These are phyloP conservation scores for Ceratocystis colombiana DNA, from an alignment of 2,329 filamentous ascomycete genomes.

Conservation along the genomic window DNA sequence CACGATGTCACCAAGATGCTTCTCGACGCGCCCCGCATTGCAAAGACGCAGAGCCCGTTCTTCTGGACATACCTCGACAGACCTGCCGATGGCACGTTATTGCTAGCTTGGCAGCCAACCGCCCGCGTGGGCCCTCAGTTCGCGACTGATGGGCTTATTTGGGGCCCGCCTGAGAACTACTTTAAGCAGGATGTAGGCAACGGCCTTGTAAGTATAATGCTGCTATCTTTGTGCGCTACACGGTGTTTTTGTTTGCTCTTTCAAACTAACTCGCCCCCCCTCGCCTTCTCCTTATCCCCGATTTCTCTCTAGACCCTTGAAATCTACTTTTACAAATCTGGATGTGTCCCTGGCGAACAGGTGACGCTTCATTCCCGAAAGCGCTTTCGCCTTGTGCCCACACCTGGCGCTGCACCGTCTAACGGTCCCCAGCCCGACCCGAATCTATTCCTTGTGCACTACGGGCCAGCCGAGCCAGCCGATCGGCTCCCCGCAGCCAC, in stretches of 20 bases:
- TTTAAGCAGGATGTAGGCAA: constrained; percentile 63
- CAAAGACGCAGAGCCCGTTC: constrained; percentile 75
- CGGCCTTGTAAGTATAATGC: constrained; percentile 39
- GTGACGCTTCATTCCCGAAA: constrained; percentile 67
- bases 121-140: constrained; percentile 61
- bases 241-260: not conserved
- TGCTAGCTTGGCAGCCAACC: constrained; percentile 81
- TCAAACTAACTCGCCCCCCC: constrained; percentile 18
- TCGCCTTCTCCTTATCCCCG: not conserved
- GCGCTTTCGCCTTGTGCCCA: constrained; percentile 73
- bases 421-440: constrained; percentile 59
- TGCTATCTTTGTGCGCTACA: not conserved
- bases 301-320: constrained; percentile 59
- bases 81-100: constrained; percentile 69
- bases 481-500: constrained; percentile 61
- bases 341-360: constrained; percentile 67
- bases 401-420: constrained; percentile 58
- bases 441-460: constrained; percentile 84
- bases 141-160: constrained; percentile 85
- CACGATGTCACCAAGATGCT: constrained; percentile 76
- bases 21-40: constrained; percentile 70
- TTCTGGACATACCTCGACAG: constrained; percentile 86
- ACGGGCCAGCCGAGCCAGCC: constrained; percentile 63
- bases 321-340: constrained; percentile 70
- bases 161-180: constrained; percentile 69